Evolutionary conservation across 495 filamentous ascomycete genomes (phyloP).

Genomic region (Daldinia grandis): DNA sequence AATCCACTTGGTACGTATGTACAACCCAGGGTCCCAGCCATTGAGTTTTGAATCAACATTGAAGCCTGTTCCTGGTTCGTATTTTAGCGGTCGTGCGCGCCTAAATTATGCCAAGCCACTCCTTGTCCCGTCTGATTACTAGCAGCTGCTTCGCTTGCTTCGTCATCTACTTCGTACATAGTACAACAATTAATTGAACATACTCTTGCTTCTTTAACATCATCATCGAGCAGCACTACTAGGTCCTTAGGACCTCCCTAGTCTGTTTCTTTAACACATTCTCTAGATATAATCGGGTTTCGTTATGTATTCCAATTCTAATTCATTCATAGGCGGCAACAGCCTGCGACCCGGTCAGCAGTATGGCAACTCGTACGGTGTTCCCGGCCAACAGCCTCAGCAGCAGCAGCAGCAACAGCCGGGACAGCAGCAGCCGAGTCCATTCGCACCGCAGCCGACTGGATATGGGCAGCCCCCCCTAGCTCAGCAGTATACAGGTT

Average conservation of each 20-base stretch:
- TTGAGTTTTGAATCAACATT: neutral
- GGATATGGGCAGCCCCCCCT: slow-evolving; percentile 66
- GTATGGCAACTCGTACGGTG: slow-evolving; percentile 62
- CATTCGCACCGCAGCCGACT: slow-evolving; percentile 67
- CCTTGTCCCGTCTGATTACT: slow-evolving; percentile 33
- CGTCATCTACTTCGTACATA: too few relatives aligned
- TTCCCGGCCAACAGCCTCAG: slow-evolving; percentile 66
- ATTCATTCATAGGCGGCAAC: slow-evolving; percentile 81
- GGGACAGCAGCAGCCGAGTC: slow-evolving; percentile 68
- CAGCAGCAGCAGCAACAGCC: slow-evolving; percentile 63
- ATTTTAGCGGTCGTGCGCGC: slow-evolving; percentile 2
- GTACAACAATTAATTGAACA: slow-evolving; percentile 11
- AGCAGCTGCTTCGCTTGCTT: slow-evolving; percentile 27
- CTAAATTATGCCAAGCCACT: slow-evolving; percentile 41
- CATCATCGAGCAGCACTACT: slow-evolving; percentile 26
- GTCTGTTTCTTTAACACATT: slow-evolving; percentile 9
- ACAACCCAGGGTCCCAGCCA: neutral
- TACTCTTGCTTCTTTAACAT: slow-evolving; percentile 21
- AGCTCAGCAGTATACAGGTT: slow-evolving; percentile 70
- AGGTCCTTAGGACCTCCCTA: slow-evolving; percentile 33
- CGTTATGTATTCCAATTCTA: slow-evolving; percentile 88
- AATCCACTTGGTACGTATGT: neutral
- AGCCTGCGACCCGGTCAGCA: slow-evolving; percentile 75
- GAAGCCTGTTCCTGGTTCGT: neutral
- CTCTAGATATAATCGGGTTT: neutral